Base-by-base conservation (phyloP, 2,329 filamentous ascomycete genomes). In the Incumbomyces delicatus region DNA sequence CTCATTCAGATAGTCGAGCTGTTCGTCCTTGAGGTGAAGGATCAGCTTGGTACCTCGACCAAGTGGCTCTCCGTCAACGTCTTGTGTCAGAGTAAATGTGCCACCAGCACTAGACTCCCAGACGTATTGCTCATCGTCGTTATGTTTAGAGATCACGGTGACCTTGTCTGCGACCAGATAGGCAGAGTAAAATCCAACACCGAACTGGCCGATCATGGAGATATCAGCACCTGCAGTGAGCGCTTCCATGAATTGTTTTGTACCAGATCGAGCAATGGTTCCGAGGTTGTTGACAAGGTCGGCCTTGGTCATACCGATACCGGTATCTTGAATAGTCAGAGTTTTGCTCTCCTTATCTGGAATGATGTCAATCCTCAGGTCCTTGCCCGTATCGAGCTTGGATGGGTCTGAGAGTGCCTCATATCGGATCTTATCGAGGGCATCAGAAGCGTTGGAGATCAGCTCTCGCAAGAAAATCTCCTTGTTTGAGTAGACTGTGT, bases 401-500 rank as follows among this genome's bases (percentile, higher is more conserved):
- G 80, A 87, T 61, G 90, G 86, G 72, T 98, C 92, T 64, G 90
- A 95, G 62, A 98, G 81, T 59, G 92, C 81, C 80, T 95, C 87
- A 80, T 98, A 98, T 71, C 92, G 85, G 72, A 98, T 94, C 85
- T 98, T 98, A 85, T 98, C 92, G 63, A 98, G 81, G 52, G 92
- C 92, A 84, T 98, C 92, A 64, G 90, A 96, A 67, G 85, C 84
- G 76, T 98, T 98, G 75, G 92, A 96, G 66, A 98, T 87, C 63
- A 98, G 69, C 76, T 98, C 92, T 84, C 92, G 79, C 64, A 98
- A 76, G 83, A 98, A 98, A 69, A 98, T 96, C 76, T 96, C 92
- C 81, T 98, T 98, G 85, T 98, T 98, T 62, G 89, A 95, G 81
- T 96, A 98, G 77, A 98, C 92, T 59, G 92, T 96, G 86, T 98